phyloP scores from a whole-genome alignment of 2,329 filamentous ascomycete genomes.

The Talaromyces rugulosus region DNA sequence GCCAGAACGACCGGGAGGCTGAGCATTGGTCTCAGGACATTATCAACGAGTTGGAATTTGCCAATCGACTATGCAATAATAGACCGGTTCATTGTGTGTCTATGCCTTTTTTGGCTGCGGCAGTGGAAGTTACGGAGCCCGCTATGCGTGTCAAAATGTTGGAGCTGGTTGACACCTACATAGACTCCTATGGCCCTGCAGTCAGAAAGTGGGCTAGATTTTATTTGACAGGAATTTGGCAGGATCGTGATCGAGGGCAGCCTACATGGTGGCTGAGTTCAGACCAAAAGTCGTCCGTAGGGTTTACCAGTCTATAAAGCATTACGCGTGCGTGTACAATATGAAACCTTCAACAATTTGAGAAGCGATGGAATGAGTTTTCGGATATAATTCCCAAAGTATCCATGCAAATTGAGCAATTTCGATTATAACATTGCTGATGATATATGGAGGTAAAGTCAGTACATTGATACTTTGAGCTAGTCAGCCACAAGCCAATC shows the following conservation, averaged over 20 bases:
- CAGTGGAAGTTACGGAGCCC: neutral
- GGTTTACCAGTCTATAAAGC: neutral
- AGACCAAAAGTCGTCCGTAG: neutral
- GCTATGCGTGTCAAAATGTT: neutral
- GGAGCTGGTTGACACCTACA: neutral
- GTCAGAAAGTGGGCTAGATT: neutral
- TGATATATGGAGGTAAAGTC: neutral
- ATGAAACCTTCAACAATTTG: neutral
- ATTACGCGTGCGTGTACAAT: neutral
- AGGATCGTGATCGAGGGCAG: neutral
- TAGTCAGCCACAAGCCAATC: constrained; percentile 31
- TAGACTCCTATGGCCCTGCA: neutral
- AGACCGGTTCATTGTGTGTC: neutral
- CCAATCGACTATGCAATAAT: neutral
- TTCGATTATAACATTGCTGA: neutral
- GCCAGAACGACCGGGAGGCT: constrained; percentile 5
- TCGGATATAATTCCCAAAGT: neutral
- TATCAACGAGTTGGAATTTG: constrained; percentile 6
- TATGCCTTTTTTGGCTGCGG: neutral
- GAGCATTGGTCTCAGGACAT: constrained; percentile 6
- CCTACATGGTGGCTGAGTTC: neutral
- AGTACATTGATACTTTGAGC: constrained; percentile 18
- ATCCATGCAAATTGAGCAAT: neutral
- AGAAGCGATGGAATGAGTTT: neutral
- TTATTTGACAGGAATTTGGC: neutral